phyloP scores from a whole-genome alignment of 441 rosid species.

The Cnidoscolus chayamansa region DNA sequence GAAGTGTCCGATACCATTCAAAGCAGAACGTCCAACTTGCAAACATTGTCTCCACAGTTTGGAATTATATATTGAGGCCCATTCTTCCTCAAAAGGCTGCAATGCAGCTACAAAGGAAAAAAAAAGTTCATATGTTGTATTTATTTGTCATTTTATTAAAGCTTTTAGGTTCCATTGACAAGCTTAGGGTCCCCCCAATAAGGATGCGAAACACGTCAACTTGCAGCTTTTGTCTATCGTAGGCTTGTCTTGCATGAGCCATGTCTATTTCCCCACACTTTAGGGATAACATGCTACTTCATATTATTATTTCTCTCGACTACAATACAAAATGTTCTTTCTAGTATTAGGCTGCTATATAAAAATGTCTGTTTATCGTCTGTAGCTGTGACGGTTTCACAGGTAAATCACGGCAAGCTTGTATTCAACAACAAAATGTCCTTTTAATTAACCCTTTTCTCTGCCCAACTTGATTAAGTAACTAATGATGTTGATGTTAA shows the following conservation, averaged over 20 bases:
- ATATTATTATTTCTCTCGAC: background rate
- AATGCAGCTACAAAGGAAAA: background rate
- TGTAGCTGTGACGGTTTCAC: conserved; percentile 8
- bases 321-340: background rate
- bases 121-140: conserved; percentile 10
- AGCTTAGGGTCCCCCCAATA: conserved; percentile 4
- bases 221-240: conserved; percentile 26
- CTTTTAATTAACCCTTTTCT: background rate
- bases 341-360: background rate
- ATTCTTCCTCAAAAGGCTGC: conserved; percentile 31
- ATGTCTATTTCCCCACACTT: conserved; percentile 15
- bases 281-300: conserved; percentile 1
- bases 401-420: conserved; percentile 3
- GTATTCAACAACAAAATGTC: background rate
- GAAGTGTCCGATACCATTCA: conserved; percentile 6
- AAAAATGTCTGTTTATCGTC: background rate
- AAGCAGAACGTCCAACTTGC: conserved; percentile 23
- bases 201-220: conserved; percentile 6
- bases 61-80: conserved; percentile 19
- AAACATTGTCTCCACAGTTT: conserved; percentile 22
- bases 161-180: conserved; percentile 11
- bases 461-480: background rate
- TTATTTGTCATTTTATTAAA: conserved; percentile 10
- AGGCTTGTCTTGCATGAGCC: conserved; percentile 21
- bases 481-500: background rate